Base-by-base conservation (phyloP, 192 early-diverging fungal genomes). In the Coemansia sp. region DNA sequence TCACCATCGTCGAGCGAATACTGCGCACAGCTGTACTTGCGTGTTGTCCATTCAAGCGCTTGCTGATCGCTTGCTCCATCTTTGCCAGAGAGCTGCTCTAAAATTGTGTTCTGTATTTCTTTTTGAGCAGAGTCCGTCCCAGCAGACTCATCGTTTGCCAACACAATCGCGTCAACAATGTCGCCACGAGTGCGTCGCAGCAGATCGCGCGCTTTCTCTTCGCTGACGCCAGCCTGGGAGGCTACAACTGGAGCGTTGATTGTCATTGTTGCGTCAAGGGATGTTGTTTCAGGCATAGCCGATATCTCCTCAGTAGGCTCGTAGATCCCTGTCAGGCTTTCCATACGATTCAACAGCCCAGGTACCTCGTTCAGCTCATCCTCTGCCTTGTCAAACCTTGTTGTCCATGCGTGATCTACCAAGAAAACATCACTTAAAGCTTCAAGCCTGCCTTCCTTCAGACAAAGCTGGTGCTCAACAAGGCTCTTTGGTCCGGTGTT, bases 381-480 rank as follows among this genome's bases (percentile, higher is more conserved):
- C 10, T 72, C 73, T 1, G 84, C 88, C 41, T 75, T 82, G 40
- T 86, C 86, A 1, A 85, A 71, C 6, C 85, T 81, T 18, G 90
- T 92, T 5, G 90, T 92, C 90, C 90, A 92, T 9, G 89, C 87
- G 52, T 90, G 89, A 48, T 91, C 90, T 6, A 91, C 79, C 65
- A 92, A 70, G 58, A 89, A 92, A 37, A 92, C 88, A 44, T 89
- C 75, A 61, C 87, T 87, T 7, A 21, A 9, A 1, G 68, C 68
- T 11, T 68, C 75, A 21, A 82, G 74, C 72, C 49, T 63, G 37
- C 63, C 81, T 21, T 56, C 40, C 18, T 23, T 67, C 56, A 83
- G 64, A 32, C 69, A 67, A 5, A 77, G 75, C 37, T 19, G 52
- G 65, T 69, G 69, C 42, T 72, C 62, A 41, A 56, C 61, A 38